Base-by-base conservation (phyloP, 2,329 filamentous ascomycete genomes). In the Fusarium nematophilum region DNA sequence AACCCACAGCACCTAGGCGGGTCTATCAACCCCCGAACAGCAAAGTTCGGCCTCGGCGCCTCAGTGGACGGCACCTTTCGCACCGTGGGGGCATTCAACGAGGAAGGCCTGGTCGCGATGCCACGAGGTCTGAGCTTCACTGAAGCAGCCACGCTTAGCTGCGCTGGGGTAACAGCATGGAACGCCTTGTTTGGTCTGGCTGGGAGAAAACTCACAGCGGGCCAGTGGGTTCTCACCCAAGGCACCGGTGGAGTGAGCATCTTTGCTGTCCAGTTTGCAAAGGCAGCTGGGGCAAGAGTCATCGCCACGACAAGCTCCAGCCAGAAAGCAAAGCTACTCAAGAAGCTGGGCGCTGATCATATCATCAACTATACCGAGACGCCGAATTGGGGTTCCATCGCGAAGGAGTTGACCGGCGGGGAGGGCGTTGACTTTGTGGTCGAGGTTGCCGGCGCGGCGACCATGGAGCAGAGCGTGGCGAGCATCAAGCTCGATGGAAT, bases 101-200 rank as follows among this genome's bases (percentile, higher is more conserved):
- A 75, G 31, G 83, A 90, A 38, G 87, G 86, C 1, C 80, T 91
- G 3, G 86, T 91, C 8, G 70, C 74, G 31, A 81, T 84, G 67
- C 89, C 89, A 0, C 64, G 70, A 4, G 79, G 78, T 13, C 69
- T 86, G 5, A 77, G 64, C 47, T 79, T 75, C 34, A 54, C 75
- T 1, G 82, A 86, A 56, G 80, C 76, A 2, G 75, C 78, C 21
- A 85, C 81, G 1, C 72, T 86, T 1, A 69, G 77, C 3, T 85
- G 82, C 56, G 83, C 84, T 1, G 83, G 76, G 1, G 53, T 86
- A 9, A 85, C 83, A 1, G 81, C 82, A 2, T 86, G 83, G 84
- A 86, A 86, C 61, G 81, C 81, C 6, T 70, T 86, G 4, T 86
- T 82, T 44, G 83, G 84, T 0, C 38, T 81, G 62, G 15, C n/a